Base-by-base conservation (phyloP, 192 early-diverging fungal genomes). In the Backusella liffmaniae region DNA sequence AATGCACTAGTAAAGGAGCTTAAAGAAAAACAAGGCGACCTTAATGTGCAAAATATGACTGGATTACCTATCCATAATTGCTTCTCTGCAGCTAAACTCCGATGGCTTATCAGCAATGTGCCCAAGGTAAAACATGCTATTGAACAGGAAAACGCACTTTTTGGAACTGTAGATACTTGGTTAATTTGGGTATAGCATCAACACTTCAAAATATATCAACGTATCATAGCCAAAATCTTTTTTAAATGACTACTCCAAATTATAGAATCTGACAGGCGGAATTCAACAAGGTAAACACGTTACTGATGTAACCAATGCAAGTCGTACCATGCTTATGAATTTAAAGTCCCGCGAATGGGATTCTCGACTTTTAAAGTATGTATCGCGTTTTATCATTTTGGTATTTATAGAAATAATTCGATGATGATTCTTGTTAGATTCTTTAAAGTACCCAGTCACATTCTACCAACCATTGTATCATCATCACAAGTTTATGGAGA, bases 281-380 rank as follows among this genome's bases (percentile, higher is more conserved):
- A 68, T 73, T 4, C 62, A 90, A 16, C 87, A 86, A 8, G 93
- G 93, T 8, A 79, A 89, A 35, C 93, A 94, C 81, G 87, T 93
- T 18, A 97, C 97, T 0, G 97, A 98, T 79, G 94, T 96, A n/a
- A 95, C 96, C 30, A 98, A 98, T 83, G 97, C 97, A 29, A 92
- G 90, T 73, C 91, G 97, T 59, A 98, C 97, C 2, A 96, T 96
- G 96, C 87, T 98, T n/a, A 95, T 98, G 96, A 92, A 97, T 78
- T 84, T 98, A 67, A 83, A 89, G 36, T 90, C 90, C 18, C 86
- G 92, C 46, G 69, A 90, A 73, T 98, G 97, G 97, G 92, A 91
- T 85, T 79, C 86, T 23, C 84, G 92, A 72, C 80, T 87, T 65
- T 83, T 91, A 59, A 82, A 89, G 37, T 97, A 66, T 62, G 49